phyloP scores from a whole-genome alignment of 371 early-diverging fungal genomes.

The Coemansia sp. region DNA sequence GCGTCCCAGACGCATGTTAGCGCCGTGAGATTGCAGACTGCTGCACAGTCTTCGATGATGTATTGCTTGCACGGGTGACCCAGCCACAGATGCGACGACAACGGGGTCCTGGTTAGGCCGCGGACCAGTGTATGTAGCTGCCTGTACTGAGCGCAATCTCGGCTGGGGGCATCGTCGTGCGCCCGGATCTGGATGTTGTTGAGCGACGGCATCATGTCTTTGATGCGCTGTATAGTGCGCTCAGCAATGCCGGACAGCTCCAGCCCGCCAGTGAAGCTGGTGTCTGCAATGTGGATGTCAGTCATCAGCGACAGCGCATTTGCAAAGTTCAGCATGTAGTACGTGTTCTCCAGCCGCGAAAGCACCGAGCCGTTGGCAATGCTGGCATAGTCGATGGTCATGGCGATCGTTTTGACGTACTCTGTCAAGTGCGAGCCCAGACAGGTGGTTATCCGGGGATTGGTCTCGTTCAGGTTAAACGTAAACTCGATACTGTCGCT shows the following conservation, averaged over 20 bases:
- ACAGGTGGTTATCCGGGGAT: neutral
- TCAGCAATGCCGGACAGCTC: neutral
- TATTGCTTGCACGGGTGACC: neutral
- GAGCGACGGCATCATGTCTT: neutral
- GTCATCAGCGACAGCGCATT: conserved; percentile 1
- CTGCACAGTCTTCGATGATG: conserved; percentile 1
- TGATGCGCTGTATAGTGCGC: neutral
- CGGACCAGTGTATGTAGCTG: neutral
- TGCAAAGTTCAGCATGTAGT: neutral
- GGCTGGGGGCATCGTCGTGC: neutral
- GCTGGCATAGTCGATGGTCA: neutral
- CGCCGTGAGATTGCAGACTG: conserved; percentile 1
- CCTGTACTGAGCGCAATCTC: neutral
- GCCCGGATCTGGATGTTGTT: neutral
- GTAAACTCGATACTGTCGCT: neutral
- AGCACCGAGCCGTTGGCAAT: conserved; percentile 3
- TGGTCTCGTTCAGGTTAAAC: conserved; percentile 1
- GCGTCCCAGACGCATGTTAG: conserved; percentile 2
- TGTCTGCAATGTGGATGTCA: neutral
- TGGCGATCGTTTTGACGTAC: conserved; percentile 5
- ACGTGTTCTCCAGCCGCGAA: neutral
- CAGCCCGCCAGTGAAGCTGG: neutral
- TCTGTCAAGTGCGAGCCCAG: neutral
- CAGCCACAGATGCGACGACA: neutral
- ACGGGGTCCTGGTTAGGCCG: neutral